phyloP scores from a whole-genome alignment of 805 yeast species.

The Ogataea parapolymorpha region DNA sequence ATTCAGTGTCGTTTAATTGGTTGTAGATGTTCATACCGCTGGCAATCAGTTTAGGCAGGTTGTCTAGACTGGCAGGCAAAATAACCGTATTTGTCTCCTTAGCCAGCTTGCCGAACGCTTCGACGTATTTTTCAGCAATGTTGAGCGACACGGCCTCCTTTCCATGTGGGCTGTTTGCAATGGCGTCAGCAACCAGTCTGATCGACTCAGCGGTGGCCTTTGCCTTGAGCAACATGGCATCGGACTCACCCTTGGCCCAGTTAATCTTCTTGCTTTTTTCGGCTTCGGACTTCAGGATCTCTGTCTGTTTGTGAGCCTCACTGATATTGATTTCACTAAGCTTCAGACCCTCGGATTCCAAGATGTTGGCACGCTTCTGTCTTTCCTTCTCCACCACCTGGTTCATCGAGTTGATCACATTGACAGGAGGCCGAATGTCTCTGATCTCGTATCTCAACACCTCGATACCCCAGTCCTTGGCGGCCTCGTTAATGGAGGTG shows the following conservation, averaged over 20 bases:
- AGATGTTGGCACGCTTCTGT: constrained; percentile 80
- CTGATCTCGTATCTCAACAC: constrained; percentile 84
- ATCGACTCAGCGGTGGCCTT: constrained; percentile 74
- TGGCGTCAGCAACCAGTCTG: constrained; percentile 60
- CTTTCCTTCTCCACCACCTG: constrained; percentile 86
- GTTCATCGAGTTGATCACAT: constrained; percentile 88
- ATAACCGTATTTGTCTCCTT: constrained; percentile 77
- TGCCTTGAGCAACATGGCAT: constrained; percentile 61
- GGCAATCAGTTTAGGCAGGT: constrained; percentile 70
- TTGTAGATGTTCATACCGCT: constrained; percentile 73
- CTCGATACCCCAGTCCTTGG: constrained; percentile 79
- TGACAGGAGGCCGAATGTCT: constrained; percentile 83
- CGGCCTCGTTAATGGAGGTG: constrained; percentile 77
- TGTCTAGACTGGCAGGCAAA: constrained; percentile 72
- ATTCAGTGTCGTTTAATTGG: constrained; percentile 30
- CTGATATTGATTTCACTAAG: constrained; percentile 79
- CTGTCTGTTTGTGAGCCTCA: constrained; percentile 72
- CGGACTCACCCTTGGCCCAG: constrained; percentile 70
- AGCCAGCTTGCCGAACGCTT: constrained; percentile 77
- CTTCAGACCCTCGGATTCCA: constrained; percentile 82
- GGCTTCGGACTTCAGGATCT: constrained; percentile 76
- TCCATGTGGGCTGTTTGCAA: constrained; percentile 66
- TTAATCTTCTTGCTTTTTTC: constrained; percentile 58
- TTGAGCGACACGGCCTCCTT: constrained; percentile 72
- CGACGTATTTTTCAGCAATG: constrained; percentile 80